Evolutionary conservation across 2,329 filamentous ascomycete species (phyloP).

Genomic region (Monilinia polystroma): DNA sequence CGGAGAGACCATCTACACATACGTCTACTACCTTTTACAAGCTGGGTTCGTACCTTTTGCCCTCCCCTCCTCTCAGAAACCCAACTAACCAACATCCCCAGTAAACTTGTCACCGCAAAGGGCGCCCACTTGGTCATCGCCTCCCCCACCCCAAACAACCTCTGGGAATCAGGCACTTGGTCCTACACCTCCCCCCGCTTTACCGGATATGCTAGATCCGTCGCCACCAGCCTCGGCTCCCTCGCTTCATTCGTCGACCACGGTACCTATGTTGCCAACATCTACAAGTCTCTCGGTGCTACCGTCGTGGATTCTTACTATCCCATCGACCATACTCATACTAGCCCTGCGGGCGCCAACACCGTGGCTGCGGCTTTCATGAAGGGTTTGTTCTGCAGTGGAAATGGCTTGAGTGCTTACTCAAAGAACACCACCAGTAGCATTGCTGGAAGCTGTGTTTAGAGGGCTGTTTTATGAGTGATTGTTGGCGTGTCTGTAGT

Average conservation of each 20-base stretch:
- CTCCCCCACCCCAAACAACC: conserved; percentile 62
- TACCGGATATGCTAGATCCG: conserved; percentile 53
- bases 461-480: neutral
- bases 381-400: conserved; percentile 45
- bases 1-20: conserved; percentile 49
- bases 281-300: conserved; percentile 50
- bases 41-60: conserved; percentile 8
- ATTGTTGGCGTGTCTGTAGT: too few species aligned
- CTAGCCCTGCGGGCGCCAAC: conserved; percentile 53
- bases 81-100: conserved; percentile 25
- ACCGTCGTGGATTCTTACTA: conserved; percentile 51
- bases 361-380: conserved; percentile 52
- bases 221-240: conserved; percentile 43
- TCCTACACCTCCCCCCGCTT: conserved; percentile 51
- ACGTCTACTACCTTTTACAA: conserved; percentile 34
- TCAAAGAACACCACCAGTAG: conserved; percentile 35
- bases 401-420: conserved; percentile 31
- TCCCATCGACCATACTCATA: conserved; percentile 61
- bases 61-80: neutral
- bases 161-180: conserved; percentile 57
- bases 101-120: conserved; percentile 45
- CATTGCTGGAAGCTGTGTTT: conserved; percentile 35
- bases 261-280: conserved; percentile 52
- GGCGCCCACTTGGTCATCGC: conserved; percentile 61
- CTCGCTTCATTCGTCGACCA: conserved; percentile 57